Percentiles rank a stretch among this genome's conserved stretches.
These are phyloP conservation scores for Lineolata rhizophorae DNA, from an alignment of 495 filamentous ascomycete species.

Conservation along the genomic window DNA sequence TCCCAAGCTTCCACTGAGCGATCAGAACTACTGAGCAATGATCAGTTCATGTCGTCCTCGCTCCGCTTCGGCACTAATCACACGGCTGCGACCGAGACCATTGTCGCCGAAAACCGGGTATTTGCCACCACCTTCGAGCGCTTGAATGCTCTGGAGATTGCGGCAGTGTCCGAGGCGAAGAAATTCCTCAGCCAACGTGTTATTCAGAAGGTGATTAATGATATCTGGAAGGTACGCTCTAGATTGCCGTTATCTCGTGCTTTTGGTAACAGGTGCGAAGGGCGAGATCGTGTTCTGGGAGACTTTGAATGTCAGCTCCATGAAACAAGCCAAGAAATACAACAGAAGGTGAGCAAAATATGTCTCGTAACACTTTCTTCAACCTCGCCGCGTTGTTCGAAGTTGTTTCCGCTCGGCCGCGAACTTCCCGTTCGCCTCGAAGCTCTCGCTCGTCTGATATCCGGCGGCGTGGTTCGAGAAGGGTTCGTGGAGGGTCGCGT, in stretches of 20 bases:
- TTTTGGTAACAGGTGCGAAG: neutral
- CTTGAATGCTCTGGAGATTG: slow-evolving; percentile 77
- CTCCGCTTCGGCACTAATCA: neutral
- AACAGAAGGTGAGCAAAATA: slow-evolving; percentile 45
- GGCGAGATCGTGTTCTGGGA: slow-evolving; percentile 91
- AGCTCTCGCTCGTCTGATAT: too few species aligned
- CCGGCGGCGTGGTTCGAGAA: too few species aligned
- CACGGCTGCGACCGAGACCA: neutral
- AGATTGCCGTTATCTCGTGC: too few species aligned
- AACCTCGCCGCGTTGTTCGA: too few species aligned
- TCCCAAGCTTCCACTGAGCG: too few species aligned
- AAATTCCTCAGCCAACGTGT: slow-evolving; percentile 69
- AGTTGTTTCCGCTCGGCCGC: too few species aligned
- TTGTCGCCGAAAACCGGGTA: neutral
- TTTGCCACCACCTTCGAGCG: slow-evolving; percentile 47
- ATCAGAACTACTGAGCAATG: too few species aligned
- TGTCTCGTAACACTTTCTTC: too few species aligned
- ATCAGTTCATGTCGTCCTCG: too few species aligned
- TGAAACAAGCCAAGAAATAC: slow-evolving; percentile 65
- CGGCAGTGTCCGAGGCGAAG: slow-evolving; percentile 72
- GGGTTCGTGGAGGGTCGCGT: too few species aligned
- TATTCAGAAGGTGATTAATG: slow-evolving; percentile 71
- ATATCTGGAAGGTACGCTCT: too few species aligned
- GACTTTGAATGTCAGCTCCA: slow-evolving; percentile 46
- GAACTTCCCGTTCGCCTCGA: too few species aligned